A percentile compares a stretch with the other conserved stretches of the same genome.
Evolutionary conservation across 75 land plant genomes (phyloP).

Genomic region (Isoetes taiwanensis): DNA sequence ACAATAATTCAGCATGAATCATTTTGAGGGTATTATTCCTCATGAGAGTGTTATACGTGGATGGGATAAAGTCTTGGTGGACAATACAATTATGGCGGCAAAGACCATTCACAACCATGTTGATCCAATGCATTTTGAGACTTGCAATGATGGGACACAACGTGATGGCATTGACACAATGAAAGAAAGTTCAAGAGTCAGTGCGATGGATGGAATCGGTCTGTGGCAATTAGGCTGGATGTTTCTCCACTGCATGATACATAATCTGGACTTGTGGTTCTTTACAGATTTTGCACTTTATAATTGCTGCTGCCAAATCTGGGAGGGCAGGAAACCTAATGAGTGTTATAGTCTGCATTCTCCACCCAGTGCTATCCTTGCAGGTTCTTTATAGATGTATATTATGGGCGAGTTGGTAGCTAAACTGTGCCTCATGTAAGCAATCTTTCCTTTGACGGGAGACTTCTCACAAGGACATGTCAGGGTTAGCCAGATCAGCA

Average conservation of each 20-base stretch:
- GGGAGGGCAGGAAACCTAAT: constrained; percentile 56
- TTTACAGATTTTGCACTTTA: constrained; percentile 64
- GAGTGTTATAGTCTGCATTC: constrained; percentile 47
- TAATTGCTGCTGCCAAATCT: constrained; percentile 67
- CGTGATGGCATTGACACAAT: neutral
- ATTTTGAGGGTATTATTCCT: neutral
- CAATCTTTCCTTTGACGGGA: constrained; percentile 47
- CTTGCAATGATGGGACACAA: neutral
- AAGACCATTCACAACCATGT: constrained; percentile 27
- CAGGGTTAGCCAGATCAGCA: constrained; percentile 72
- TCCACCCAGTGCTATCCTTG: constrained; percentile 70
- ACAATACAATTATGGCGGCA: constrained; percentile 24
- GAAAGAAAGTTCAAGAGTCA: neutral
- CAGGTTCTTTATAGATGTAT: constrained; percentile 37
- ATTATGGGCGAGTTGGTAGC: neutral
- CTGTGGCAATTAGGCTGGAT: neutral
- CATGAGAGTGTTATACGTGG: constrained; percentile 1
- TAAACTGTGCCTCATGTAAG: neutral
- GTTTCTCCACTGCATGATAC: neutral
- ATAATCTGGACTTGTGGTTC: neutral
- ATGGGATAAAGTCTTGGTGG: constrained; percentile 26
- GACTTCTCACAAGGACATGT: constrained; percentile 82
- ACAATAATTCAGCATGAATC: constrained; percentile 43
- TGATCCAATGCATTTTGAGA: no score
- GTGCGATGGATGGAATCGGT: constrained; percentile 4